Base-by-base conservation (phyloP, 768 basidiomycete genomes). In the Mycena venus region DNA sequence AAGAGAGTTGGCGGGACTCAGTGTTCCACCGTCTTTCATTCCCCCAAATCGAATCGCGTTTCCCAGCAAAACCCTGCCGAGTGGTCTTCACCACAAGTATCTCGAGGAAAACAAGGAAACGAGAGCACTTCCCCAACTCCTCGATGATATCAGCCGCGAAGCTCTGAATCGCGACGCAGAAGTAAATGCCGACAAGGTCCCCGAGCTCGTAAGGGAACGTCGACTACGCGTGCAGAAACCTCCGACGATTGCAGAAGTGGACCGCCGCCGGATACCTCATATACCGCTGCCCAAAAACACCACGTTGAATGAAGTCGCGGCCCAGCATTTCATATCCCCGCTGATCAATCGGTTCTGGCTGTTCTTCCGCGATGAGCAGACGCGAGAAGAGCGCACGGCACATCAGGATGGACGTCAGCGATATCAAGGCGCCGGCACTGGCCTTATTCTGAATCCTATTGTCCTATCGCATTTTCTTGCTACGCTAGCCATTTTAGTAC, bases 261-360 rank as follows among this genome's bases (percentile, higher is more conserved):
- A 79, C 2, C 74, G 76, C 14, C 64, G 75, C 14, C 53, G 76
- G 4, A 11, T 68, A 17, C 21, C 74, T 11, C 44, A 73, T 11
- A 44, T 34, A 53, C 67, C 62, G 27, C 61, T 58, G 32, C 69
- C 73, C 75, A 72, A 75, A 67, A 78, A 68, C 11, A 84, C 82
- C 9, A 85, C 88, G 2, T 94, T 93, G 79, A 91, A 90, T 23
- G 88, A 90, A 64, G 84, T 99, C 31, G 96, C 96, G 0, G 95
- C 95, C 0, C 96, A 97, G 79, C 92, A 85, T 83, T 99, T 99
- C 84, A 90, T 98, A 62, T 90, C 93, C 72, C 98, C 98, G 0
- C 86, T 99, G 64, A 90, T 99, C 84, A 94, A 97, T 77, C 91
- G 93, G n/a, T 98, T 99, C 84, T 99, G 97, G 97, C 80, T 89